These are phyloP conservation scores for Artomyces pyxidatus DNA, from an alignment of 768 basidiomycete genomes.

Conservation along the genomic window DNA sequence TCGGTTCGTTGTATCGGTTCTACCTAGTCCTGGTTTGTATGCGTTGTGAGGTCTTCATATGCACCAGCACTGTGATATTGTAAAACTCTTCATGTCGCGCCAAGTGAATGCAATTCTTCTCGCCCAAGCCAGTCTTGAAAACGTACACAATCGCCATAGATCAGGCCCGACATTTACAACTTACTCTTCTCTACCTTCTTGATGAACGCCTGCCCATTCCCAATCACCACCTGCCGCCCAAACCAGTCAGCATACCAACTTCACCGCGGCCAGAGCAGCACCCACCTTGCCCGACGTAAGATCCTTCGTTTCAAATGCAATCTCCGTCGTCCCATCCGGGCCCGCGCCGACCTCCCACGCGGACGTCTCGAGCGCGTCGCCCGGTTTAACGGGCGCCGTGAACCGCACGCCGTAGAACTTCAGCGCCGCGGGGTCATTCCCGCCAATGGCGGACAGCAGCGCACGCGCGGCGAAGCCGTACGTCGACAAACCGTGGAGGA, in stretches of 20 bases:
- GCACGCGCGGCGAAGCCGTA: slow-evolving; percentile 80
- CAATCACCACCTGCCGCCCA: slow-evolving; percentile 37
- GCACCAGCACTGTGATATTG: too few relatives aligned
- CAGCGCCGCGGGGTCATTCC: slow-evolving; percentile 51
- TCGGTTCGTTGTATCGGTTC: too few relatives aligned
- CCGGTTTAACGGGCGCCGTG: slow-evolving; percentile 77
- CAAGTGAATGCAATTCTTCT: too few relatives aligned
- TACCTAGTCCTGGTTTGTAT: too few relatives aligned
- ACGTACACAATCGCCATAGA: too few relatives aligned
- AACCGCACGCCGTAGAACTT: slow-evolving; percentile 68
- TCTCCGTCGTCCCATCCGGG: slow-evolving; percentile 27
- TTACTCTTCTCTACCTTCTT: slow-evolving; percentile 41
- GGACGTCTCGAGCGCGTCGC: slow-evolving; percentile 69
- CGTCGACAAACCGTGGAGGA: slow-evolving; percentile 77
- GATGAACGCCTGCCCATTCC: slow-evolving; percentile 58
- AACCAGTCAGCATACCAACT: background rate
- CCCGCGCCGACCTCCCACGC: slow-evolving; percentile 67
- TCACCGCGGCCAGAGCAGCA: background rate
- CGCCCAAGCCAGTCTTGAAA: too few relatives aligned
- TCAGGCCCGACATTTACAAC: slow-evolving; percentile 26
- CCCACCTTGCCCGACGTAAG: slow-evolving; percentile 31
- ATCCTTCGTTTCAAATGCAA: slow-evolving; percentile 33
- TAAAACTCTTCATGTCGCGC: too few relatives aligned
- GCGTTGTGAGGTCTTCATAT: too few relatives aligned
- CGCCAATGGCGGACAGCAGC: slow-evolving; percentile 55